Conservation (phyloP, 2,329 filamentous ascomycete genomes). For the Penicillium sclerotigenum region DNA sequence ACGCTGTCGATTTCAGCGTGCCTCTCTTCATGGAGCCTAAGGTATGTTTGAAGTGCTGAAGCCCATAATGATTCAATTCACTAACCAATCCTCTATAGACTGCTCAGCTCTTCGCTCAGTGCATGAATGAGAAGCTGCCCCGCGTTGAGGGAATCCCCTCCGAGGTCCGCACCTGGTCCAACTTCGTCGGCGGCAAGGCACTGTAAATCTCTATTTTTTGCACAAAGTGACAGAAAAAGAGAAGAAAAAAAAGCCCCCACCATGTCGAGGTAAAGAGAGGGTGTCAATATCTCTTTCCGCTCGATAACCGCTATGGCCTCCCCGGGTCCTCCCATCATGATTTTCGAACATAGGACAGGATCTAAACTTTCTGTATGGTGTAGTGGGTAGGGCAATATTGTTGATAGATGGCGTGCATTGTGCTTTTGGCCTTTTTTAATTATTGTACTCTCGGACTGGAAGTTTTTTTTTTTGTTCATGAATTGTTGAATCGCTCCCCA, state of each 20-base stretch:
- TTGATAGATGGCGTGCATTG: constrained; percentile 33
- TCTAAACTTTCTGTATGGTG: constrained; percentile 21
- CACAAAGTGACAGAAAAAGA: constrained; percentile 16
- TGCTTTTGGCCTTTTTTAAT: constrained; percentile 13
- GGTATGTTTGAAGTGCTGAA: constrained; percentile 54
- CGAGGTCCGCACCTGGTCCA: constrained; percentile 91
- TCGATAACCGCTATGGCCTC: constrained; percentile 8
- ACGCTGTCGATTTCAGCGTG: constrained; percentile 96
- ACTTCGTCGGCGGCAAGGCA: constrained; percentile 75
- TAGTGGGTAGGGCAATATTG: constrained; percentile 27
- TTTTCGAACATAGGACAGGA: background rate
- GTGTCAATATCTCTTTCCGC: background rate
- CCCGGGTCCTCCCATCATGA: constrained; percentile 3
- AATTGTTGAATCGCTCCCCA: background rate
- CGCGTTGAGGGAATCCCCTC: constrained; percentile 80
- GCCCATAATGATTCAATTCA: background rate
- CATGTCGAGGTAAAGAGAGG: constrained; percentile 4
- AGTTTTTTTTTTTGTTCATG: constrained; percentile 3
- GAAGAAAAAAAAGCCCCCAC: constrained; percentile 6
- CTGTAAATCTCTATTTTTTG: constrained; percentile 36
- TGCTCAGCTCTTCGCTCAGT: constrained; percentile 90
- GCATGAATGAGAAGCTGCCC: constrained; percentile 95
- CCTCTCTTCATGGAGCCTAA: constrained; percentile 98
- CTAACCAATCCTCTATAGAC: constrained; percentile 59
- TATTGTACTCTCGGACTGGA: constrained; percentile 8